These are phyloP conservation scores for Arthrinium puccinioides DNA, from an alignment of 2,329 filamentous ascomycete genomes.

Conservation along the genomic window DNA sequence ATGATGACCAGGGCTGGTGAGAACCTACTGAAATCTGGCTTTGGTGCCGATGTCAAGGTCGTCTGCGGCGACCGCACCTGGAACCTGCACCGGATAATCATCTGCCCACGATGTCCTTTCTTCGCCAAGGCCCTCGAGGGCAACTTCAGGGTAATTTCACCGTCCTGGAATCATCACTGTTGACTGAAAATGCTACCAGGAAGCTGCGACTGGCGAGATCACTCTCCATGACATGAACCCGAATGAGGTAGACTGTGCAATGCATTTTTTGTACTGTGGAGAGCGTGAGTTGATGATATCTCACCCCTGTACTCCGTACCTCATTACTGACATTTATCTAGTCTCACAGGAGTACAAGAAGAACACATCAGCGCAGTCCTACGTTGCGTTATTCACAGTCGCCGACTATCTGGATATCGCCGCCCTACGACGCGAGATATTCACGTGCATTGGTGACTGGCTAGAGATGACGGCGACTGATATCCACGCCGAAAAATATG, in stretches of 20 bases:
- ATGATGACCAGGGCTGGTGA: no score
- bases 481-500: no score
- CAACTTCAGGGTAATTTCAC: background rate
- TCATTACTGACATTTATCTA: no score
- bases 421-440: no score
- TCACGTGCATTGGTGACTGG: no score
- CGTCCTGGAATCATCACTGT: background rate
- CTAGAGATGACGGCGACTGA: no score
- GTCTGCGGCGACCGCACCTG: background rate
- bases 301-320: no score
- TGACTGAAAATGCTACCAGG: background rate
- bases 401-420: no score
- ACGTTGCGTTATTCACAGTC: no score
- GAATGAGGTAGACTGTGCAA: background rate
- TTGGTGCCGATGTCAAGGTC: background rate
- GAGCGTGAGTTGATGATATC: no score
- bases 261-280: background rate
- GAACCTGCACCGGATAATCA: slow-evolving; percentile 1
- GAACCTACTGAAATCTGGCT: background rate
- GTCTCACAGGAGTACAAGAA: no score
- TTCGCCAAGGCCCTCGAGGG: slow-evolving; percentile 1
- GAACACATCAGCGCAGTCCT: no score
- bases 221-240: background rate
- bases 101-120: background rate
- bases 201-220: background rate